Evolutionary conservation across 2,329 filamentous ascomycete genomes (phyloP).

Genomic region (Microascus cirrosus): DNA sequence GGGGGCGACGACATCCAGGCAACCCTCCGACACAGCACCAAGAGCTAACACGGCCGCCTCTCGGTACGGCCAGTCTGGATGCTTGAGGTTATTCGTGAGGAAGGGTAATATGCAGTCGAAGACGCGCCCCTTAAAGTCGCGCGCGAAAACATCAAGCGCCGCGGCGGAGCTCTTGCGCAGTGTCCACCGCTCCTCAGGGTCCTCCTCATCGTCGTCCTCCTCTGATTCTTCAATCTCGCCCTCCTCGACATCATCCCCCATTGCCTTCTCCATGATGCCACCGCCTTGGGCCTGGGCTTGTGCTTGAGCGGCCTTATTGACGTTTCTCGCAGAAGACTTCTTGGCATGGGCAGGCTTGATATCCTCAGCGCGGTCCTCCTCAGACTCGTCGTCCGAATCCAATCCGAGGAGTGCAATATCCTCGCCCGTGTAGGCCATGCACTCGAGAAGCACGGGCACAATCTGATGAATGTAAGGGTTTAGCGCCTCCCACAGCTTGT

Average conservation of each 20-base stretch:
- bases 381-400: conserved; percentile 79
- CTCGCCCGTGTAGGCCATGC: conserved; percentile 94
- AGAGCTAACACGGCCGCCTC: conserved; percentile 91
- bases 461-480: conserved; percentile 73
- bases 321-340: conserved; percentile 39
- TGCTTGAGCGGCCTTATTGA: conserved; percentile 25
- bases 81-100: conserved; percentile 77
- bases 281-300: conserved; percentile 26
- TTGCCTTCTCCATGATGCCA: conserved; percentile 34
- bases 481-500: conserved; percentile 64
- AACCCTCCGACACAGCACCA: conserved; percentile 90
- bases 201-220: conserved; percentile 46
- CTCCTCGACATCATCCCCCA: conserved; percentile 70
- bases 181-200: conserved; percentile 90
- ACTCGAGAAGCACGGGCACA: conserved; percentile 80
- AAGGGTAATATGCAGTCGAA: conserved; percentile 91
- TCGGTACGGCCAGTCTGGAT: conserved; percentile 80
- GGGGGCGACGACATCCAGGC: conserved; percentile 78
- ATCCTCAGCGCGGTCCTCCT: conserved; percentile 82
- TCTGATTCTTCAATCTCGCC: conserved; percentile 72
- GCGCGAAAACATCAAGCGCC: conserved; percentile 85
- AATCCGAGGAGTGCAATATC: conserved; percentile 78
- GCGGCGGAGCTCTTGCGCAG: conserved; percentile 94
- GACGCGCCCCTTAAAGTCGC: conserved; percentile 76
- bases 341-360: conserved; percentile 89